Conservation (phyloP, 1,284 basidiomycete genomes). For the Phaffia rhodozyma region DNA sequence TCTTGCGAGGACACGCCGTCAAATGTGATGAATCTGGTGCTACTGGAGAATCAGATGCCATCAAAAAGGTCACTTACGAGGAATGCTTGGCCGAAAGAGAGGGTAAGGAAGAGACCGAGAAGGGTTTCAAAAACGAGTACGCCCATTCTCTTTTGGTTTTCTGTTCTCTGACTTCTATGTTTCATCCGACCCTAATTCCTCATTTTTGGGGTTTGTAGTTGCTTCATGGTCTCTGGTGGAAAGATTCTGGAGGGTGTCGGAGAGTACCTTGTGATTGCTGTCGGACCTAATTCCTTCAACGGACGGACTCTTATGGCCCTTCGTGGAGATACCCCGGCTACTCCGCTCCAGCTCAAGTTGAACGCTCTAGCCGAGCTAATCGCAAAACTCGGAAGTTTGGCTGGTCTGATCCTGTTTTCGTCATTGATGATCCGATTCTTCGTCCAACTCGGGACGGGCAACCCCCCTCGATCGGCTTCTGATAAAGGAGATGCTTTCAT, state of each 20-base stretch:
- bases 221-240: conserved; percentile 85
- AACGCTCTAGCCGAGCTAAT: conserved; percentile 87
- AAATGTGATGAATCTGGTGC: conserved; percentile 93
- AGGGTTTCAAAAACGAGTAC: conserved; percentile 33
- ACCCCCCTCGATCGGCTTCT: conserved; percentile 47
- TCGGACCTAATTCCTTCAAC: conserved; percentile 86
- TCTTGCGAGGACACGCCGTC: conserved; percentile 82
- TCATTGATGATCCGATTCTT: conserved; percentile 91
- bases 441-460: conserved; percentile 49
- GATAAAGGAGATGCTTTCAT: conserved; percentile 86
- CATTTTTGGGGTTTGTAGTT: conserved; percentile 30
- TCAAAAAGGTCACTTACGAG: conserved; percentile 72
- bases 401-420: conserved; percentile 69
- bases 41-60: conserved; percentile 91
- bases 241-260: conserved; percentile 94
- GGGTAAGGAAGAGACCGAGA: conserved; percentile 42
- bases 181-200: conserved; percentile 29
- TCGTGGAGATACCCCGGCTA: conserved; percentile 67
- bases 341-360: conserved; percentile 87
- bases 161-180: too few relatives aligned
- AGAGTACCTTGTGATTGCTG: conserved; percentile 78
- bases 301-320: conserved; percentile 92
- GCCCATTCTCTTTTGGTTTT: not conserved
- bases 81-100: conserved; percentile 51
- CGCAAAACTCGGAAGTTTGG: conserved; percentile 72